Conservation (phyloP, 192 early-diverging fungal species). For the Linnemannia schmuckeri region DNA sequence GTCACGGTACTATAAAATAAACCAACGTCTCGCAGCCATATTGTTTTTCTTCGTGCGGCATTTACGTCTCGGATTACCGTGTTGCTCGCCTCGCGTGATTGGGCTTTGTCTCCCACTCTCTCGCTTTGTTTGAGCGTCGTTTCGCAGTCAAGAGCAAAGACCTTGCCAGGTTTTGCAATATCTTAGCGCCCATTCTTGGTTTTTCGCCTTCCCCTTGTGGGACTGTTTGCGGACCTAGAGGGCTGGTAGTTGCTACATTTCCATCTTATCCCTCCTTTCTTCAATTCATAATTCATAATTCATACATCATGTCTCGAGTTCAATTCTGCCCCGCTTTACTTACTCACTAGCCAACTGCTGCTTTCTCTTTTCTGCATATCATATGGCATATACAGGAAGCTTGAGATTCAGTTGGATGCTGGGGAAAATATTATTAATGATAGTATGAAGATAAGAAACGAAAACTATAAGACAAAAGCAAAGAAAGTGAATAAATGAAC, state of each 20-base stretch:
- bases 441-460: neutral
- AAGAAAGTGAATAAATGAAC: slow-evolving; percentile 9
- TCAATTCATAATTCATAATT: neutral
- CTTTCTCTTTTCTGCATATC: neutral
- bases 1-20: neutral
- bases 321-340: neutral
- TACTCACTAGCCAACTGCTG: neutral
- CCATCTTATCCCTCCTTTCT: neutral
- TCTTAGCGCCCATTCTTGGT: slow-evolving; percentile 56
- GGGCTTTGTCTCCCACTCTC: slow-evolving; percentile 60
- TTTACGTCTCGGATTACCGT: slow-evolving; percentile 58
- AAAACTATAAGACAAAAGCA: slow-evolving; percentile 14
- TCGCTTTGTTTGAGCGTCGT: slow-evolving; percentile 59
- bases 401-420: neutral
- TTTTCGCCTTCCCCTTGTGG: slow-evolving; percentile 18
- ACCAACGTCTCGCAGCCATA: neutral
- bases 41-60: slow-evolving; percentile 54
- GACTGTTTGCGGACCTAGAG: slow-evolving; percentile 19
- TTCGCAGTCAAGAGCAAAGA: slow-evolving; percentile 56
- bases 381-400: neutral
- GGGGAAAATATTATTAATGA: slow-evolving; percentile 10
- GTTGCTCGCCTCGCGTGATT: slow-evolving; percentile 59
- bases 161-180: slow-evolving; percentile 54
- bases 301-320: neutral
- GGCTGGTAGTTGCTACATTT: slow-evolving; percentile 55